A percentile compares a stretch with the other conserved stretches of the same genome.
phyloP scores from a whole-genome alignment of 2,329 filamentous ascomycete species.

The Sphaceloma murrayae region DNA sequence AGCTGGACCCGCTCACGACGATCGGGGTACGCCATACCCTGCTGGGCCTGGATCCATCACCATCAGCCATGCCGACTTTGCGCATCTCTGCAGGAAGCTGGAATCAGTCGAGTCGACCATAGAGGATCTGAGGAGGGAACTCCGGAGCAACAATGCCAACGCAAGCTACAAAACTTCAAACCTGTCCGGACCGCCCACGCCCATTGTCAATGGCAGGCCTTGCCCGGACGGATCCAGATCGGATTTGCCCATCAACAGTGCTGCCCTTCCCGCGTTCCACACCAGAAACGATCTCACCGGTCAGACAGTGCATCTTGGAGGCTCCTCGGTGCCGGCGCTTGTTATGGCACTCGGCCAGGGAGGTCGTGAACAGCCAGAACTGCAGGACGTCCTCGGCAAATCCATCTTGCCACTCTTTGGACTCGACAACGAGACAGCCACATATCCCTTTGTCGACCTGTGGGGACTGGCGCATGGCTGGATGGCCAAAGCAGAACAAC shows the following conservation, averaged over 20 bases:
- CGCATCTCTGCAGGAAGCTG: constrained; percentile 40
- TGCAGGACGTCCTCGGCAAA: constrained; percentile 50
- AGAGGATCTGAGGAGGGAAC: constrained; percentile 33
- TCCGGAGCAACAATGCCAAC: constrained; percentile 20
- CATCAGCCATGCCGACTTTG: constrained; percentile 35
- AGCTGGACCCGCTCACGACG: constrained; percentile 17
- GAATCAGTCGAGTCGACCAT: constrained; percentile 40
- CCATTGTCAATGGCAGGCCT: constrained; percentile 13
- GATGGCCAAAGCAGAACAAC: constrained; percentile 46
- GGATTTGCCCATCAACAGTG: constrained; percentile 11
- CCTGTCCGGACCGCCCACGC: constrained; percentile 19
- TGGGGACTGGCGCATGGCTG: constrained; percentile 53
- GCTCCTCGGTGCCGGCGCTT: constrained; percentile 52
- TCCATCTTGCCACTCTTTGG: constrained; percentile 54
- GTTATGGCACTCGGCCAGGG: constrained; percentile 43
- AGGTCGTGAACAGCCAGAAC: constrained; percentile 40
- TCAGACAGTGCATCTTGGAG: constrained; percentile 52
- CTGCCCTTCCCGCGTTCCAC: constrained; percentile 48
- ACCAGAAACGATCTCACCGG: constrained; percentile 50
- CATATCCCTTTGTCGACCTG: constrained; percentile 56
- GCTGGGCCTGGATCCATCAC: constrained; percentile 22
- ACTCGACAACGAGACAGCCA: constrained; percentile 54
- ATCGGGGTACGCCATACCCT: constrained; percentile 11
- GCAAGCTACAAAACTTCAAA: constrained; percentile 2
- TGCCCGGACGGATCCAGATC: background rate